Base-by-base conservation (phyloP, 306 rosid genomes). In the Cucumis cinereus region DNA sequence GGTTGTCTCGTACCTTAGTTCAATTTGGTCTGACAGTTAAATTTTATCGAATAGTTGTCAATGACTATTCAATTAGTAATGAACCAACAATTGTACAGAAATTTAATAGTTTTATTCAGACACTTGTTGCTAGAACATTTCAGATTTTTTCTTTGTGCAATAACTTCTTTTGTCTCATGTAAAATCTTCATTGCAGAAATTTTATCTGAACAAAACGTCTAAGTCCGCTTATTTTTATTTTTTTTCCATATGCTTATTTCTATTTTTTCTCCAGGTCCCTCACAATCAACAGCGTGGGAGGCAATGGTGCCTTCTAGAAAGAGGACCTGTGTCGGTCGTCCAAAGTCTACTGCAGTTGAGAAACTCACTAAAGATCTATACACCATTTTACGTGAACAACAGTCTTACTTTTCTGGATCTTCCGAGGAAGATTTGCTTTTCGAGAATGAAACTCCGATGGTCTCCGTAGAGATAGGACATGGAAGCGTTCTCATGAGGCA, bases 401-500 rank as follows among this genome's bases (percentile, higher is more conserved):
- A 86, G 81, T 89, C 91, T 66, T 88, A 83, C 84, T 90, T 95
- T 81, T 92, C 97, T 26, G 89, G 87, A 58, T 95, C 99, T 77
- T 95, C 99, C 17, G 93, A 92, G 77, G 97, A 90, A 72, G 98
- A 92, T 81, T 85, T 95, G 63, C 98, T 92, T 82, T 95, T 89
- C 28, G 98, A 89, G 79, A 90, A 87, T 55, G 96, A 89, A 81
- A 83, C 88, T 33, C 97, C 99, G 12, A 86, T 92, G 98, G 98
- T 95, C 78, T 95, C 98, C 56, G 99, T 92, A 78, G 99, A 95
- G 93, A 92, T 95, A 80, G 99, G 96, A 72, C 99, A 95, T 82
- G 99, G 99, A 82, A 92, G 98, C 19, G 85, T 95, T 82, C 99
- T 95, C 84, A 92, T 95, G 30, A 89, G 91, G 90, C 96, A 92